Conservation (phyloP, 345 rosid genomes). For the Rhodomyrtus tomentosa region DNA sequence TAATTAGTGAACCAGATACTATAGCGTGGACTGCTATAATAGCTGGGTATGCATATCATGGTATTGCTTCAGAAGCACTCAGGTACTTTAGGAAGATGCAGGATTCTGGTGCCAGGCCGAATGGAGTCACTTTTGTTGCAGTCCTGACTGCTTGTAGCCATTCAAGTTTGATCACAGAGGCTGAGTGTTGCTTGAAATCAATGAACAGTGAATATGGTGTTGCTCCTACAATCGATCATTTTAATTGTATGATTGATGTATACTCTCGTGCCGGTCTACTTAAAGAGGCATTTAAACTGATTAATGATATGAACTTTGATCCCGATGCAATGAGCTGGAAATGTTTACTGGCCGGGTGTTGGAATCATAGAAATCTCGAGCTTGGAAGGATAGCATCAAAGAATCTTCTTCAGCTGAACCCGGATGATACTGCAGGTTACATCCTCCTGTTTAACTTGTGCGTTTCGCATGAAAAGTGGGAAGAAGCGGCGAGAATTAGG, state of each 20-base stretch:
- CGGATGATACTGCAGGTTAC: conserved; percentile 58
- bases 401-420: conserved; percentile 40
- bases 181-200: conserved; percentile 27
- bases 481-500: conserved; percentile 56
- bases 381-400: conserved; percentile 55
- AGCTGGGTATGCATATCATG: conserved; percentile 63
- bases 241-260: conserved; percentile 49
- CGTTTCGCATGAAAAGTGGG: conserved; percentile 41
- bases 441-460: conserved; percentile 55
- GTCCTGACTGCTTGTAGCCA: conserved; percentile 75
- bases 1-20: conserved; percentile 43
- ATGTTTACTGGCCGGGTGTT: conserved; percentile 67
- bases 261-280: conserved; percentile 60
- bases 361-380: conserved; percentile 50
- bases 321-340: conserved; percentile 72
- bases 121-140: conserved; percentile 55
- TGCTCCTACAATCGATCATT: conserved; percentile 58
- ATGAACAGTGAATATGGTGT: conserved; percentile 39
- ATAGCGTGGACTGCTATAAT: conserved; percentile 75
- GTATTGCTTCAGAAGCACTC: conserved; percentile 54
- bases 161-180: conserved; percentile 47
- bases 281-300: conserved; percentile 34
- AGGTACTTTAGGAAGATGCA: conserved; percentile 45
- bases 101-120: conserved; percentile 35
- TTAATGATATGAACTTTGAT: conserved; percentile 46